phyloP scores from a whole-genome alignment of 768 basidiomycete species.

The Neoboletus brunneissimus region DNA sequence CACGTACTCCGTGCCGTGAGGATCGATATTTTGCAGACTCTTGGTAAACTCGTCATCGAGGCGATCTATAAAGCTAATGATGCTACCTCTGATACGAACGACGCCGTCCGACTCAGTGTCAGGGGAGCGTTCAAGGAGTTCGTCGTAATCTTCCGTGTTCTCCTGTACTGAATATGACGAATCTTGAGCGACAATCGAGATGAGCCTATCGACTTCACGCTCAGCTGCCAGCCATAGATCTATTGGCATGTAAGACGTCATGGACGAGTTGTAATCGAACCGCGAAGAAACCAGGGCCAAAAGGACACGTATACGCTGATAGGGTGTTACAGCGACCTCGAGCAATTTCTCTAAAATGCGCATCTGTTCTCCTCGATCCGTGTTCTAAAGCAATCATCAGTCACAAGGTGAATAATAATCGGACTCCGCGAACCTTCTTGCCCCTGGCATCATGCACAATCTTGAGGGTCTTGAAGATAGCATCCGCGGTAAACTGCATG shows the following conservation, averaged over 20 bases:
- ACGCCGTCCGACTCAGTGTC: conserved; percentile 63
- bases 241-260: conserved; percentile 83
- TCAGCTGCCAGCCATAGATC: conserved; percentile 90
- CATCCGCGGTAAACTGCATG: conserved; percentile 77
- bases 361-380: conserved; percentile 93
- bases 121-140: conserved; percentile 78
- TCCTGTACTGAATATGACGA: conserved; percentile 82
- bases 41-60: conserved; percentile 98
- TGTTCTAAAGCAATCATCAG: conserved; percentile 59
- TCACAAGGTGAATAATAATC: conserved; percentile 5
- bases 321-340: conserved; percentile 80
- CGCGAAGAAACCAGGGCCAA: conserved; percentile 91
- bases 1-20: conserved; percentile 98
- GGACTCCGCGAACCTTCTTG: conserved; percentile 69
- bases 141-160: conserved; percentile 87
- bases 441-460: conserved; percentile 92
- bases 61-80: conserved; percentile 95
- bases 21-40: conserved; percentile 96
- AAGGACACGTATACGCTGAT: conserved; percentile 92
- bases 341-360: conserved; percentile 84
- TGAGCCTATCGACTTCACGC: conserved; percentile 82
- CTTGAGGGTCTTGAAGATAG: conserved; percentile 90
- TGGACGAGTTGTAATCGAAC: conserved; percentile 93
- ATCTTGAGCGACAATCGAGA: conserved; percentile 73
- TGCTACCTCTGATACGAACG: conserved; percentile 88